Percentiles rank a stretch among this genome's conserved stretches.
Conservation (phyloP, 306 rosid genomes). For the Aeschynomene evenia region DNA sequence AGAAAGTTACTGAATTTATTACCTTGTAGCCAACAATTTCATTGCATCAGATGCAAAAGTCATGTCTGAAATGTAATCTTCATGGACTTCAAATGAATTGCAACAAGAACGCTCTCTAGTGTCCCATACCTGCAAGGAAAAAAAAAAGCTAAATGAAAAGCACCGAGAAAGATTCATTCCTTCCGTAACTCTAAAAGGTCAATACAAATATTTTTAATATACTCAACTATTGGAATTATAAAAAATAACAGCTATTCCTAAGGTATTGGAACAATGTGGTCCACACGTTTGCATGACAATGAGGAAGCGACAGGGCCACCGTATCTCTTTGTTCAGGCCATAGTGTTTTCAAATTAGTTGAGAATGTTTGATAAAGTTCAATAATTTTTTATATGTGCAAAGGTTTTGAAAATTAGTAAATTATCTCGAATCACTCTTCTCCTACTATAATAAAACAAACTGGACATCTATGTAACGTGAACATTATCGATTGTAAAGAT, state of each 20-base stretch:
- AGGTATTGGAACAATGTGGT: background rate
- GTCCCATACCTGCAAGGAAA: conserved; percentile 86
- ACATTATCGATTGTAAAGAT: background rate
- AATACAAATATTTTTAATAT: too few species aligned
- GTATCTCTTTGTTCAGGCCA: background rate
- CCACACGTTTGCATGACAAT: background rate
- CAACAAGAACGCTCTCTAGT: conserved; percentile 81
- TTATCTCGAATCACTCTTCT: background rate
- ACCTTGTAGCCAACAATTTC: conserved; percentile 88
- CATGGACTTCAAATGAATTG: conserved; percentile 68
- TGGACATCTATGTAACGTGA: background rate
- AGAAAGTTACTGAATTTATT: conserved; percentile 1
- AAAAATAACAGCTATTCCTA: background rate
- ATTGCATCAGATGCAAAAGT: conserved; percentile 71
- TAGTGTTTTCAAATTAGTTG: background rate
- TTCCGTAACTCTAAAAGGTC: conserved; percentile 2
- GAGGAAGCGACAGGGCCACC: background rate
- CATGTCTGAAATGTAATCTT: conserved; percentile 82
- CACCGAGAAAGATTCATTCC: conserved; percentile 4
- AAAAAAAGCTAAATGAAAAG: conserved; percentile 7
- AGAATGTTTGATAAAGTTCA: background rate
- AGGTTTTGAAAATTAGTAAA: background rate
- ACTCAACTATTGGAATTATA: background rate
- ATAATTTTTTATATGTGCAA: background rate
- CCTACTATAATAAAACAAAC: background rate